A percentile compares a stretch with the other conserved stretches of the same genome.
These are phyloP conservation scores for Phaffomyces opuntiae DNA, from an alignment of 805 yeast species.

Conservation along the genomic window DNA sequence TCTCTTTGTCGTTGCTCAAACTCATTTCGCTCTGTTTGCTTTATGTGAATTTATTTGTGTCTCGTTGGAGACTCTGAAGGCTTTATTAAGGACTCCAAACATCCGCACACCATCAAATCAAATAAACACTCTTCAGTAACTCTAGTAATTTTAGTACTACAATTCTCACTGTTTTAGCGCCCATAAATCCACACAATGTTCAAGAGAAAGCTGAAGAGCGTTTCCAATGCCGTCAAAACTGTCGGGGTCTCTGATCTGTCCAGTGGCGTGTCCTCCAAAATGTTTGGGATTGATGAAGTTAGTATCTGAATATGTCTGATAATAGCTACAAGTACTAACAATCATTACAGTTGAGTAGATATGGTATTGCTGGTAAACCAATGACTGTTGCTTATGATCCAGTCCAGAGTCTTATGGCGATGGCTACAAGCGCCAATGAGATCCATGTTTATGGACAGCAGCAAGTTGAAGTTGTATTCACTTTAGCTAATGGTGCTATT, in stretches of 20 bases:
- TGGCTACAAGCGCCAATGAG: slow-evolving; percentile 64
- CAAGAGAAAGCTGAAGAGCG: slow-evolving; percentile 26
- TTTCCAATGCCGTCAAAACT: slow-evolving; percentile 27
- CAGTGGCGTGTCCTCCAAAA: slow-evolving; percentile 23
- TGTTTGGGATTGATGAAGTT: slow-evolving; percentile 27
- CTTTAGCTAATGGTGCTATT: slow-evolving; percentile 40
- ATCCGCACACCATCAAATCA: no score
- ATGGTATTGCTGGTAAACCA: slow-evolving; percentile 61
- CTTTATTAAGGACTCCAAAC: no score
- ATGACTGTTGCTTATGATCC: slow-evolving; percentile 77
- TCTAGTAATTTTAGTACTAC: not conserved
- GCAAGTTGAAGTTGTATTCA: slow-evolving; percentile 64
- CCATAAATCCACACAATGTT: slow-evolving; percentile 18
- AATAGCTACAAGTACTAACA: not conserved
- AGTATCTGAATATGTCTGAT: slow-evolving; percentile 3
- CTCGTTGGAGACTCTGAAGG: no score
- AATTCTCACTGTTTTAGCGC: no score
- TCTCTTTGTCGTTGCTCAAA: not conserved
- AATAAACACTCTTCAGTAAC: not conserved
- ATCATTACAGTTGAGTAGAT: slow-evolving; percentile 23
- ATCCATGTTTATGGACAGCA: slow-evolving; percentile 81
- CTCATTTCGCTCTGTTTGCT: no score
- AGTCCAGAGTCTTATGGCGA: slow-evolving; percentile 77
- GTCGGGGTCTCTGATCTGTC: slow-evolving; percentile 25
- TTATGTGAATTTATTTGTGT: no score